These are phyloP conservation scores for Hypomontagnella submonticulosa DNA, from an alignment of 495 filamentous ascomycete genomes.

Conservation along the genomic window DNA sequence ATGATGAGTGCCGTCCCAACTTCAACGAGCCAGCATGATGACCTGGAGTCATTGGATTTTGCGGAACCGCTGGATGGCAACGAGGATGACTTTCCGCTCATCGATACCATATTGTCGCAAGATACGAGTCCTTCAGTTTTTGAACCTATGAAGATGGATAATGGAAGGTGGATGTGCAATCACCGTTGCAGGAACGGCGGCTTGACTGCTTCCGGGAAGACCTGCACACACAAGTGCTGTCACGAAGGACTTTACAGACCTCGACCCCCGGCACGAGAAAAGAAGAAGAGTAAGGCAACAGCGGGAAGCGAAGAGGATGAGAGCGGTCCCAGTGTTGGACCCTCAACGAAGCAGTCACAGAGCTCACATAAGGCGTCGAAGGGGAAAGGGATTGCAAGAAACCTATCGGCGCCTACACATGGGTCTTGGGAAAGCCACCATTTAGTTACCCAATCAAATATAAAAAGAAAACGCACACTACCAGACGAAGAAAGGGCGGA, in stretches of 20 bases:
- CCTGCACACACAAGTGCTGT: constrained; percentile 79
- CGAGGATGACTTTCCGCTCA: constrained; percentile 39
- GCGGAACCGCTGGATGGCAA: constrained; percentile 63
- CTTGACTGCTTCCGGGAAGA: constrained; percentile 66
- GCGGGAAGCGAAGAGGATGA: background rate
- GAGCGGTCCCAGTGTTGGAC: background rate
- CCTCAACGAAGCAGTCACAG: background rate
- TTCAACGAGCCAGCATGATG: constrained; percentile 11
- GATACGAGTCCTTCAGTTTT: background rate
- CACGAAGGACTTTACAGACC: constrained; percentile 86
- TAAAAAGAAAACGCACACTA: constrained; percentile 30
- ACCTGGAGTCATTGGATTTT: constrained; percentile 56
- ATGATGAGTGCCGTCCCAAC: constrained; percentile 35
- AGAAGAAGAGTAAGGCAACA: constrained; percentile 42
- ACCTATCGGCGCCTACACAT: too few species aligned
- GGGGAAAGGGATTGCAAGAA: background rate
- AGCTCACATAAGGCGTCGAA: background rate
- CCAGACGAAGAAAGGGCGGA: constrained; percentile 3
- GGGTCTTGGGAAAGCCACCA: too few species aligned
- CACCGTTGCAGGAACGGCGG: constrained; percentile 78
- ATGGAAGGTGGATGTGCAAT: constrained; percentile 90
- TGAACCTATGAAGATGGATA: constrained; percentile 69
- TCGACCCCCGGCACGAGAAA: constrained; percentile 65
- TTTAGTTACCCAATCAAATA: constrained; percentile 10
- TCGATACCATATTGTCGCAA: constrained; percentile 29